Percentiles rank a stretch among this genome's conserved stretches.
Conservation (phyloP, 2,329 filamentous ascomycete species). For the Colletotrichum destructivum region DNA sequence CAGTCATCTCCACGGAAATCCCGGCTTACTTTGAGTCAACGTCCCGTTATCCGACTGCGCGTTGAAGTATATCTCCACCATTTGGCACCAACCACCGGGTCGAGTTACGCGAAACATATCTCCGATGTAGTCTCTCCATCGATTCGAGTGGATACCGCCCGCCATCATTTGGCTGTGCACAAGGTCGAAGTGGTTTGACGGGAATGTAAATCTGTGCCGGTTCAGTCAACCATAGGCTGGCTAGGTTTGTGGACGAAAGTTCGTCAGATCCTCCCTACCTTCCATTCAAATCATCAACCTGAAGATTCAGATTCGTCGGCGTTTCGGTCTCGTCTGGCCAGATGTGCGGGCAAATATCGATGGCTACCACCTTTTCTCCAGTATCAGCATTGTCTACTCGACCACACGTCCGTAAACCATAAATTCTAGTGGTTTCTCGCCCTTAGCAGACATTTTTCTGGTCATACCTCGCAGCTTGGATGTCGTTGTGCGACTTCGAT, state of each 20-base stretch:
- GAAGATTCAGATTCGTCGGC: constrained; percentile 79
- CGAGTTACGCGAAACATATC: constrained; percentile 82
- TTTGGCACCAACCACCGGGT: constrained; percentile 87
- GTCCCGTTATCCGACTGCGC: constrained; percentile 89
- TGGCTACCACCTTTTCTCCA: constrained; percentile 73
- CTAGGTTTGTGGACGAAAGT: constrained; percentile 49
- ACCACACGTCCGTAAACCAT: neutral
- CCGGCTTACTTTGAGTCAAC: constrained; percentile 71
- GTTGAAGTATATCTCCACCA: constrained; percentile 90
- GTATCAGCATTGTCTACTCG: constrained; percentile 35
- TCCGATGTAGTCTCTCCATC: constrained; percentile 83
- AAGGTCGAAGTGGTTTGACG: constrained; percentile 82
- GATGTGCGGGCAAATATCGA: constrained; percentile 81
- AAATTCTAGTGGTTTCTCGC: neutral
- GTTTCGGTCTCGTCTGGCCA: constrained; percentile 69
- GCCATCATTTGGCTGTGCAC: constrained; percentile 84
- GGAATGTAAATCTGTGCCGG: constrained; percentile 73
- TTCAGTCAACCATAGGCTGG: constrained; percentile 13
- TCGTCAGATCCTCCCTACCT: constrained; percentile 58
- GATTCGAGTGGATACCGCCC: constrained; percentile 78
- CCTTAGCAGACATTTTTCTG: neutral
- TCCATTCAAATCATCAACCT: constrained; percentile 81
- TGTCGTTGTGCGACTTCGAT: constrained; percentile 76
- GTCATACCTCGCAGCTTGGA: constrained; percentile 74
- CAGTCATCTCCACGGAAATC: neutral